These are phyloP conservation scores for Fusarium sp. DNA, from an alignment of 2,329 filamentous ascomycete genomes.

Conservation along the genomic window DNA sequence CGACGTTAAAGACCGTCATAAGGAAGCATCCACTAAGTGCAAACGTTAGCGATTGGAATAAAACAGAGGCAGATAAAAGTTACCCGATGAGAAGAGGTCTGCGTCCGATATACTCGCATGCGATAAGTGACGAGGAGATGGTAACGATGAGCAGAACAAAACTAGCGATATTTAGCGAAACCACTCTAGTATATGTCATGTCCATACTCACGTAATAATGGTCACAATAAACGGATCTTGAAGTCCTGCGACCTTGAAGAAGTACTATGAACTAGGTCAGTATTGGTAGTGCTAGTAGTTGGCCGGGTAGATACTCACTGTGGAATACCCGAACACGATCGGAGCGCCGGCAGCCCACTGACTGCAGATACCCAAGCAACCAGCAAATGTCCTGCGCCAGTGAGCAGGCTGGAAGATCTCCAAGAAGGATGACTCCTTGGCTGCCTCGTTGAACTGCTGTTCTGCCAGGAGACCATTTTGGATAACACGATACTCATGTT, in stretches of 20 bases:
- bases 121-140: neutral
- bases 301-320: neutral
- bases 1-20: conserved; percentile 4
- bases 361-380: conserved; percentile 26
- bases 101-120: neutral
- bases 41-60: neutral
- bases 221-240: neutral
- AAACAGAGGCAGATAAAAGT: neutral
- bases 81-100: neutral
- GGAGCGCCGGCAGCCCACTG: conserved; percentile 23
- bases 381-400: conserved; percentile 22
- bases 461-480: neutral
- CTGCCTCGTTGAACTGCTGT: neutral
- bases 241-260: neutral
- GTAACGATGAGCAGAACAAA: neutral
- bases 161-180: neutral
- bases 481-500: neutral
- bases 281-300: neutral
- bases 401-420: conserved; percentile 17
- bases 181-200: neutral
- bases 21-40: conserved; percentile 2
- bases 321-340: conserved; percentile 17
- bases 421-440: conserved; percentile 12
- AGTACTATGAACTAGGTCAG: neutral
- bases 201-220: neutral